These are phyloP conservation scores for Conticribra weissflogii DNA, from an alignment of 108 stramenopile species.

Conservation along the genomic window DNA sequence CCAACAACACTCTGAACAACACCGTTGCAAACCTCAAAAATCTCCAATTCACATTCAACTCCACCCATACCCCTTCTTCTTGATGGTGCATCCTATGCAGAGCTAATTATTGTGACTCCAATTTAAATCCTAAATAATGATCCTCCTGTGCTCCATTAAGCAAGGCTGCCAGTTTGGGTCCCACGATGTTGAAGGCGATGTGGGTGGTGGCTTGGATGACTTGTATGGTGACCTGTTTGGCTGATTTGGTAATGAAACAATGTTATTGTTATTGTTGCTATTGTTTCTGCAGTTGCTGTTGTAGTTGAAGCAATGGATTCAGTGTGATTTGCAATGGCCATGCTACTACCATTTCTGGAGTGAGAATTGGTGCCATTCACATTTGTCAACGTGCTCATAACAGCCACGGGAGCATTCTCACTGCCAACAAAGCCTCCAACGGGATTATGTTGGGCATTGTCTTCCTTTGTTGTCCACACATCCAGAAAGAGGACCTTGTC, in stretches of 20 bases:
- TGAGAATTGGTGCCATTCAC: not conserved
- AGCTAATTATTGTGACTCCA: no score
- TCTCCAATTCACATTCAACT: no score
- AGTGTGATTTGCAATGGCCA: not conserved
- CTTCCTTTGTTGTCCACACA: no score
- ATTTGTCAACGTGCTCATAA: slow-evolving; percentile 6
- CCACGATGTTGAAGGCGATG: slow-evolving; percentile 4
- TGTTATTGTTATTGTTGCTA: not conserved
- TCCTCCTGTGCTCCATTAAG: no score
- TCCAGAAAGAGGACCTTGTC: no score
- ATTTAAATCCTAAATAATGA: no score
- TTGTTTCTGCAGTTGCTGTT: not conserved
- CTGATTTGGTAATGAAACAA: slow-evolving; percentile 19
- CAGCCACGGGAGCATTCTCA: not conserved
- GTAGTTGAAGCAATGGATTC: not conserved
- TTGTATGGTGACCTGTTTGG: slow-evolving; percentile 1
- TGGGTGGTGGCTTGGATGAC: slow-evolving; percentile 9
- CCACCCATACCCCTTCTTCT: no score
- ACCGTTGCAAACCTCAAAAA: no score
- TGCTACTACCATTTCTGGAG: not conserved
- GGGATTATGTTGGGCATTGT: no score
- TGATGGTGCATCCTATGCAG: no score
- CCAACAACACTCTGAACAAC: no score
- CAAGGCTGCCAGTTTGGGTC: slow-evolving; percentile 16
- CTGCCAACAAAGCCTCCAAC: no score